Evolutionary conservation across 139 green algal species (phyloP).

Genomic region (Chlorella ohadii): DNA sequence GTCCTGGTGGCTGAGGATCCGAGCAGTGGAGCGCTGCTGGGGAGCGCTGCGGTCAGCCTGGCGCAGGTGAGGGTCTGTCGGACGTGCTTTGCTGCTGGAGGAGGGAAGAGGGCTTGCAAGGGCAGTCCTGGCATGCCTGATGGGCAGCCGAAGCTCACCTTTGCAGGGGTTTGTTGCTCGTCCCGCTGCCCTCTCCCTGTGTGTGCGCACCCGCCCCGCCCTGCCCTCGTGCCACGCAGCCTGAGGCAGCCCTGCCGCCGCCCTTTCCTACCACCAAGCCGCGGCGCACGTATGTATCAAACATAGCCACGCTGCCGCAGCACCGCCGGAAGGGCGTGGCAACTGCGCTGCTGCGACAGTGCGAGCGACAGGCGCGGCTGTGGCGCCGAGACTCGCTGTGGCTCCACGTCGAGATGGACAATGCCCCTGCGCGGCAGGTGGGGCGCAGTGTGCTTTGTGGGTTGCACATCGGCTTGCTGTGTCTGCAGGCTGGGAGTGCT

Average conservation of each 20-base stretch:
- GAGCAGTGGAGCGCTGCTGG: slow-evolving; percentile 15
- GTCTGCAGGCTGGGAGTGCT: too few relatives aligned
- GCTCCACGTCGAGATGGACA: slow-evolving; percentile 67
- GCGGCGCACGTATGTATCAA: slow-evolving; percentile 66
- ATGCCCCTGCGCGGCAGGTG: slow-evolving; percentile 43
- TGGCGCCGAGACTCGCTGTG: slow-evolving; percentile 59
- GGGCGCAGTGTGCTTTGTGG: not conserved
- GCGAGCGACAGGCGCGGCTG: slow-evolving; percentile 59
- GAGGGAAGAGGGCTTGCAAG: too few relatives aligned
- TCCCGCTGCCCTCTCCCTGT: not conserved
- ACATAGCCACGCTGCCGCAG: slow-evolving; percentile 68
- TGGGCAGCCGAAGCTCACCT: too few relatives aligned
- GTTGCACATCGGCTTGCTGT: too few relatives aligned
- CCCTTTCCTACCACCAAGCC: slow-evolving; percentile 72
- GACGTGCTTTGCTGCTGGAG: too few relatives aligned
- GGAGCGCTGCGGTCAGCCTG: slow-evolving; percentile 47
- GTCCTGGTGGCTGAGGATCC: slow-evolving; percentile 40
- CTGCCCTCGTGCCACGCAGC: not conserved
- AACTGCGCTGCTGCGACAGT: slow-evolving; percentile 50
- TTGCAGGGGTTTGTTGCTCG: too few relatives aligned
- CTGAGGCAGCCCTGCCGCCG: slow-evolving; percentile 72
- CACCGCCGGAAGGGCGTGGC: slow-evolving; percentile 61
- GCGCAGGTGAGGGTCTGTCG: slow-evolving; percentile 27
- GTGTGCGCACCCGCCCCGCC: too few relatives aligned
- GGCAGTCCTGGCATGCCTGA: too few relatives aligned